Evolutionary conservation across 2,329 filamentous ascomycete species (phyloP).

Genomic region (Penicillium griseofulvum): DNA sequence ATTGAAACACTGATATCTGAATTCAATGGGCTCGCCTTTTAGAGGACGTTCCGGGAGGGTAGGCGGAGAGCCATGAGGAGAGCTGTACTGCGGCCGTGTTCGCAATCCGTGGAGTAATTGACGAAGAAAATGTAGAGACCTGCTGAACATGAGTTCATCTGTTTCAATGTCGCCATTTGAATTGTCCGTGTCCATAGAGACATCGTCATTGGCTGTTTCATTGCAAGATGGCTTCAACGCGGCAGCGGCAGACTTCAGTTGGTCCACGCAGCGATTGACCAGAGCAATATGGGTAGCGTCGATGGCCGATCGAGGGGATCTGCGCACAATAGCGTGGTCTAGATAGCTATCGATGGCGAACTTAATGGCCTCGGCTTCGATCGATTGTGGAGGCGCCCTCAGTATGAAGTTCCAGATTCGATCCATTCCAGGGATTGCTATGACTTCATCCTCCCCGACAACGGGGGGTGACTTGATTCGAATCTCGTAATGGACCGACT

Average conservation of each 20-base stretch:
- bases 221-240: conserved; percentile 53
- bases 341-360: conserved; percentile 75
- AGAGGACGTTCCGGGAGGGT: conserved; percentile 55
- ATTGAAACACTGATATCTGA: conserved; percentile 74
- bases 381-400: conserved; percentile 61
- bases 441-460: conserved; percentile 38
- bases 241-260: conserved; percentile 63
- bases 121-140: conserved; percentile 66
- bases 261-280: conserved; percentile 69
- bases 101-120: conserved; percentile 61
- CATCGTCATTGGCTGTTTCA: conserved; percentile 45
- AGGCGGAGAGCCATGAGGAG: conserved; percentile 59
- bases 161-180: conserved; percentile 51
- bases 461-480: conserved; percentile 55
- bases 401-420: conserved; percentile 82
- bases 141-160: conserved; percentile 63
- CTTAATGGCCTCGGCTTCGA: conserved; percentile 67
- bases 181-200: conserved; percentile 53
- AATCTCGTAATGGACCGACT: conserved; percentile 50
- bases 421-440: conserved; percentile 56
- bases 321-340: conserved; percentile 46
- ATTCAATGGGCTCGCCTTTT: conserved; percentile 62
- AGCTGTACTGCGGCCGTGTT: conserved; percentile 57
- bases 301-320: conserved; percentile 46
- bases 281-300: conserved; percentile 65